Base-by-base conservation (phyloP, 257 asterid genomes). In the Rauvolfia tetraphylla region DNA sequence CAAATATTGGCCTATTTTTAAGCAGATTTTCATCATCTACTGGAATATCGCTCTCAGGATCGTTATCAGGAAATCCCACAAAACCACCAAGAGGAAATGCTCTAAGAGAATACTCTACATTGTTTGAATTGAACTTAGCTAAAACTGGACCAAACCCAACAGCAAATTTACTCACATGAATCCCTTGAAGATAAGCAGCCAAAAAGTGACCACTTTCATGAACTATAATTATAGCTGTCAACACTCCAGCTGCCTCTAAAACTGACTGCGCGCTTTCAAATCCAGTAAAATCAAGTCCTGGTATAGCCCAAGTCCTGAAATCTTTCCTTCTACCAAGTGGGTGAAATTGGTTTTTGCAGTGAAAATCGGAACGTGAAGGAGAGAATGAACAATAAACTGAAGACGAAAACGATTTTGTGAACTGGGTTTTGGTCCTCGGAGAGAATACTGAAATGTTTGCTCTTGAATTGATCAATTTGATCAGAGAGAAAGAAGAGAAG, bases 11-110 rank as follows among this genome's bases (percentile, higher is more conserved):
- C 83, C 99, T 84, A 70, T 95, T 95, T 77, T 92, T 95, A 76
- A 95, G 84, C 76, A 95, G 83, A 83, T 95, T 93, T 81, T 44
- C 86, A 80, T 95, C 98, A 73, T 93, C 98, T 2, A 84, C 87
- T 0, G 99, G 99, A 67, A 95, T 95, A 81, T 85, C 97, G 78
- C 98, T 95, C 23, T 92, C 93, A 4, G 98, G 98, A 83, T 95
- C 98, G 84, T 95, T 93, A 88, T 95, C 99, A 58, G 99, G 99
- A 72, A 95, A 95, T 0, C 93, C 99, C 75, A 95, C 99, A 82
- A 91, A 95, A 33, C 99, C 99, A 80, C 99, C 99, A 38, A 95
- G 90, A 61, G 99, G 99, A 79, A 95, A 89, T 9, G 98, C 98
- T 78, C 99, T 86, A 80, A 95, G 79, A 25, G 99, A 95, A 79